Evolutionary conservation across 2,329 filamentous ascomycete genomes (phyloP).

Genomic region (Nigrospora oryzae): DNA sequence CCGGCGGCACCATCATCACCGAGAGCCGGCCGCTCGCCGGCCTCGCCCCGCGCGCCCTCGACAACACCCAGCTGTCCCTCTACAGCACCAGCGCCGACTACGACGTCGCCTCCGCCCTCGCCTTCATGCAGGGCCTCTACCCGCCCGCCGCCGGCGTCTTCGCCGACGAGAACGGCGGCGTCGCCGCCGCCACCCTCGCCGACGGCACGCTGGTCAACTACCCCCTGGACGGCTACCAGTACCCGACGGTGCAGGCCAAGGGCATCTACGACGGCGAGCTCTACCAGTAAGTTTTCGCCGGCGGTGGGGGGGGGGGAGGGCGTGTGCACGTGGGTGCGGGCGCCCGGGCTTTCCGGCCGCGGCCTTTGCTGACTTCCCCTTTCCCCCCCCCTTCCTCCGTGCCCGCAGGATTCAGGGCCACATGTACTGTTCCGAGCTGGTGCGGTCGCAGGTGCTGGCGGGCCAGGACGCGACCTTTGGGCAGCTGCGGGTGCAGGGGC

Average conservation of each 20-base stretch:
- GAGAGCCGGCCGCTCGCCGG: constrained; percentile 29
- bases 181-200: constrained; percentile 40
- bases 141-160: constrained; percentile 49
- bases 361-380: too few relatives aligned
- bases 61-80: constrained; percentile 37
- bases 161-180: constrained; percentile 22
- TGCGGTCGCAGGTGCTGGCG: constrained; percentile 18
- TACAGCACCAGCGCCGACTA: constrained; percentile 31
- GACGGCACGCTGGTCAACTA: constrained; percentile 53
- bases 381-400: too few relatives aligned
- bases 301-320: too few relatives aligned
- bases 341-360: not conserved
- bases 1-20: constrained; percentile 13
- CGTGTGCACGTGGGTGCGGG: constrained; percentile 22
- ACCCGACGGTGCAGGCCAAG: constrained; percentile 58
- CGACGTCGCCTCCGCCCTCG: constrained; percentile 60
- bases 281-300: constrained; percentile 23
- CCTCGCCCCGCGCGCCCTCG: constrained; percentile 33
- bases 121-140: constrained; percentile 79
- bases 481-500: constrained; percentile 13
- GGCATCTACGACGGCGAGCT: constrained; percentile 30
- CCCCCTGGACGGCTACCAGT: constrained; percentile 72
- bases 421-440: constrained; percentile 27
- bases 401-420: constrained; percentile 27
- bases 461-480: constrained; percentile 6